These are phyloP conservation scores for Apophysomyces trapeziformis DNA, from an alignment of 371 early-diverging fungal genomes.

Conservation along the genomic window DNA sequence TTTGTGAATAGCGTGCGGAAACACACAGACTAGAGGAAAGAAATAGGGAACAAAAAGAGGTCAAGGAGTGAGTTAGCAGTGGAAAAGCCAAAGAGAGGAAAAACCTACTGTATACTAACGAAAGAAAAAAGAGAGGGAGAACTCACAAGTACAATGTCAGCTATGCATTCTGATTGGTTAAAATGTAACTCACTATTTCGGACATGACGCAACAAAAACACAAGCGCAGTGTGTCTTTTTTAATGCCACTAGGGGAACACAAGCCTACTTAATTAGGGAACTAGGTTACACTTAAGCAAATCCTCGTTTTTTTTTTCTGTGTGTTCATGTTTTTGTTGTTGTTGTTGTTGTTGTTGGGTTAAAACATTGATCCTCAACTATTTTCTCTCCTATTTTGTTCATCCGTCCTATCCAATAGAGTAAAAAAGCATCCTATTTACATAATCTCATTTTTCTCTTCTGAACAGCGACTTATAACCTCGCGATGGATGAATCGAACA, in stretches of 20 bases:
- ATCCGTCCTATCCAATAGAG: neutral
- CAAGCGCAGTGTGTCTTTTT: too few relatives aligned
- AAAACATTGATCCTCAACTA: neutral
- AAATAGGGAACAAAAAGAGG: neutral
- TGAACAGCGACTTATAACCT: too few relatives aligned
- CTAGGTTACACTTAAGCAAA: neutral
- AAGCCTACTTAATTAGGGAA: neutral
- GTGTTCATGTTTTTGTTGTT: too few relatives aligned
- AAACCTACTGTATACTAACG: neutral
- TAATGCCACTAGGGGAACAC: neutral
- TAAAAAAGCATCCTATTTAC: neutral
- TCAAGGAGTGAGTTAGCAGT: slow-evolving; percentile 2
- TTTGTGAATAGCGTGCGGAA: neutral
- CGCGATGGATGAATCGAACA: too few relatives aligned
- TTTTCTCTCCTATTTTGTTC: neutral
- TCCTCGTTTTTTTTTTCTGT: too few relatives aligned
- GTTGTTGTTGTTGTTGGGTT: too few relatives aligned
- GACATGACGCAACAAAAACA: slow-evolving; percentile 3
- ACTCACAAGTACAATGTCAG: neutral
- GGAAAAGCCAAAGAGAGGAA: neutral
- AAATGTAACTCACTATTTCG: neutral
- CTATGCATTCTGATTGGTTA: neutral
- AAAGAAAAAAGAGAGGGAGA: neutral
- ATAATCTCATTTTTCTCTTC: too few relatives aligned
- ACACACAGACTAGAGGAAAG: neutral